Evolutionary conservation across 257 asterid species (phyloP).

Genomic region (Penstemon davidsonii): DNA sequence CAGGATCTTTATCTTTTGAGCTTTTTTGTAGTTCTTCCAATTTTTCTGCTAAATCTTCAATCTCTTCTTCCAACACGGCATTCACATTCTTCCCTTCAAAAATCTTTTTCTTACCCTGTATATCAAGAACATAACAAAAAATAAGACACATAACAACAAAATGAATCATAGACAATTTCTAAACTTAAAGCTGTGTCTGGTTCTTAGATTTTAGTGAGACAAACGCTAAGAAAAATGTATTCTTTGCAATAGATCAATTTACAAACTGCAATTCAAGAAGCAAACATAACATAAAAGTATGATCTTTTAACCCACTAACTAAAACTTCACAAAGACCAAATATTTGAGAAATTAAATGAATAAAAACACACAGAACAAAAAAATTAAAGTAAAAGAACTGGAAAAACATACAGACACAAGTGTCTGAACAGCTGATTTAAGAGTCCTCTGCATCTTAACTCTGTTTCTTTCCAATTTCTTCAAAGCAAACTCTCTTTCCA

Average conservation of each 20-base stretch:
- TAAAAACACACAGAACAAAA: neutral
- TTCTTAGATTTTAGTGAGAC: no score
- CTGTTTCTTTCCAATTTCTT: no score
- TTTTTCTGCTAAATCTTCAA: conserved; percentile 58
- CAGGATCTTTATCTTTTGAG: conserved; percentile 35
- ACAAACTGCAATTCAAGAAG: no score
- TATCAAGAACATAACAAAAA: conserved; percentile 9
- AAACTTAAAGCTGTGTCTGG: neutral
- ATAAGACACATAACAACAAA: neutral
- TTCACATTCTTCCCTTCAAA: conserved; percentile 55
- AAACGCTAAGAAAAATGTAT: no score
- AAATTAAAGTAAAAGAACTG: neutral
- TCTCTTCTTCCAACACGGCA: conserved; percentile 63
- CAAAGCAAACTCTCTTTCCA: no score
- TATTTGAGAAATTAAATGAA: neutral
- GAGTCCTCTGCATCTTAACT: no score
- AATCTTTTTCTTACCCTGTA: conserved; percentile 64
- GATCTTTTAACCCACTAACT: no score
- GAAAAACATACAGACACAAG: no score
- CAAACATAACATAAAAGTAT: no score
- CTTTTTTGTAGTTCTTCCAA: conserved; percentile 48
- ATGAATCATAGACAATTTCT: neutral
- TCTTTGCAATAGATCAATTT: no score
- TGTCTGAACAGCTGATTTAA: no score
- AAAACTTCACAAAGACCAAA: no score